Evolutionary conservation across 164 flowering plant species (phyloP).

Genomic region (Berberis vulgaris): DNA sequence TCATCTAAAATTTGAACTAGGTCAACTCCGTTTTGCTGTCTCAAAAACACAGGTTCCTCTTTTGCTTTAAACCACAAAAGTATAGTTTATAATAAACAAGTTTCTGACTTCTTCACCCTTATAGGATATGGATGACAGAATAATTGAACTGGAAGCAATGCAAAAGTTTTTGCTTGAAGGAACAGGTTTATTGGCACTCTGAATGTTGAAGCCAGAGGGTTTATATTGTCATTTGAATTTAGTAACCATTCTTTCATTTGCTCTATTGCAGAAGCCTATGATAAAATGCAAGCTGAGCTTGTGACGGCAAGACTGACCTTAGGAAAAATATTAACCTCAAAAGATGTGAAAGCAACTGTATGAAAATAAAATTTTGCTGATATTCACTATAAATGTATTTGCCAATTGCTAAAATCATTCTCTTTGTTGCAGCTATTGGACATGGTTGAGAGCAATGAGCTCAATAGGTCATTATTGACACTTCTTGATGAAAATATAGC

Average conservation of each 20-base stretch:
- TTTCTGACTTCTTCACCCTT: constrained; percentile 4
- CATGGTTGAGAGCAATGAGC: constrained; percentile 71
- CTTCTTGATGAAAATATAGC: constrained; percentile 94
- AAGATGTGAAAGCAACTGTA: constrained; percentile 81
- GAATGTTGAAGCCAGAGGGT: neutral
- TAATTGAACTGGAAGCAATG: constrained; percentile 77
- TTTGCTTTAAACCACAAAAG: constrained; percentile 1
- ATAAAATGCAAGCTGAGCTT: constrained; percentile 66
- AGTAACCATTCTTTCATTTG: neutral
- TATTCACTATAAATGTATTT: too few species aligned
- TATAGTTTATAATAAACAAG: neutral
- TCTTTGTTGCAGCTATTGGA: constrained; percentile 57
- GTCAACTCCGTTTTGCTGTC: constrained; percentile 81
- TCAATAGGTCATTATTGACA: constrained; percentile 64
- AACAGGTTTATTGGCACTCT: constrained; percentile 37
- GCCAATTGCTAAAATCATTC: too few species aligned
- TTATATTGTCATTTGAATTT: neutral
- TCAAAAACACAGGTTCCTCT: constrained; percentile 65
- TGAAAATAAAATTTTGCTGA: constrained; percentile 5
- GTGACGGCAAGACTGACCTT: constrained; percentile 53
- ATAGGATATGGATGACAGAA: constrained; percentile 78
- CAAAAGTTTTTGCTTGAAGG: constrained; percentile 82
- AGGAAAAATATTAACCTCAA: constrained; percentile 65
- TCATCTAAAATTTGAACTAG: constrained; percentile 58
- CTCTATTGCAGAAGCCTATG: constrained; percentile 75